A percentile compares a stretch with the other conserved stretches of the same genome.
phyloP scores from a whole-genome alignment of 2,329 filamentous ascomycete species.

The Hymenoscyphus infarciens region DNA sequence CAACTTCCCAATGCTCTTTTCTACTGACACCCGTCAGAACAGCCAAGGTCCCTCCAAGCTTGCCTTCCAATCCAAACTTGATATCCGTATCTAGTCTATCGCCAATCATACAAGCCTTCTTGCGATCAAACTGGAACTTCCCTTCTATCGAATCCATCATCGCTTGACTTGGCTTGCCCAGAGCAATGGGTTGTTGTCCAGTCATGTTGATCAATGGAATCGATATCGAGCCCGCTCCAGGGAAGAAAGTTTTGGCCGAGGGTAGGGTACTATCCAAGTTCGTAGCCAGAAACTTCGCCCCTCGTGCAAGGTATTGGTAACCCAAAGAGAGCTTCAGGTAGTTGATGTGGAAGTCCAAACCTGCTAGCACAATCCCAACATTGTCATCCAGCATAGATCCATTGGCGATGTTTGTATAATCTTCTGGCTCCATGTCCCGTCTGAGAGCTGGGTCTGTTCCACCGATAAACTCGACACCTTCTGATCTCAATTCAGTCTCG shows the following conservation, averaged over 20 bases:
- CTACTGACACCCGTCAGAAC: constrained; percentile 87
- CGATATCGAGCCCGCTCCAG: constrained; percentile 81
- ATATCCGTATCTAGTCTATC: constrained; percentile 95
- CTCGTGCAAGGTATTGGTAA: constrained; percentile 78
- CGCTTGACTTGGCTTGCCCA: constrained; percentile 94
- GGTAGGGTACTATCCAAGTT: constrained; percentile 91
- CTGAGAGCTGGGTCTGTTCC: constrained; percentile 78
- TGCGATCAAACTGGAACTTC: constrained; percentile 84
- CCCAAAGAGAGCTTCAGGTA: constrained; percentile 87
- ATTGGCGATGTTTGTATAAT: constrained; percentile 76
- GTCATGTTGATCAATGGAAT: constrained; percentile 74
- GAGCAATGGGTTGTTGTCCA: constrained; percentile 64
- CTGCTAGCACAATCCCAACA: constrained; percentile 84
- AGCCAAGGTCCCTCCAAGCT: constrained; percentile 83
- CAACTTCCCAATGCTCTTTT: constrained; percentile 76
- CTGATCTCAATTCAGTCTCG: constrained; percentile 78
- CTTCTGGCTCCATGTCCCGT: constrained; percentile 73
- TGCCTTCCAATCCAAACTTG: constrained; percentile 86
- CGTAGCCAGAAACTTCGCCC: constrained; percentile 85
- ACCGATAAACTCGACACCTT: constrained; percentile 76
- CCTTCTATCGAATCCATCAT: constrained; percentile 99
- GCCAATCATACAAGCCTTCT: constrained; percentile 89
- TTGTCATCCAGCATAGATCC: constrained; percentile 76
- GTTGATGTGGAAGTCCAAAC: constrained; percentile 91
- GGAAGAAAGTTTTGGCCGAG: constrained; percentile 77